These are phyloP conservation scores for Xylariales sp. DNA, from an alignment of 2,329 filamentous ascomycete genomes.

Conservation along the genomic window DNA sequence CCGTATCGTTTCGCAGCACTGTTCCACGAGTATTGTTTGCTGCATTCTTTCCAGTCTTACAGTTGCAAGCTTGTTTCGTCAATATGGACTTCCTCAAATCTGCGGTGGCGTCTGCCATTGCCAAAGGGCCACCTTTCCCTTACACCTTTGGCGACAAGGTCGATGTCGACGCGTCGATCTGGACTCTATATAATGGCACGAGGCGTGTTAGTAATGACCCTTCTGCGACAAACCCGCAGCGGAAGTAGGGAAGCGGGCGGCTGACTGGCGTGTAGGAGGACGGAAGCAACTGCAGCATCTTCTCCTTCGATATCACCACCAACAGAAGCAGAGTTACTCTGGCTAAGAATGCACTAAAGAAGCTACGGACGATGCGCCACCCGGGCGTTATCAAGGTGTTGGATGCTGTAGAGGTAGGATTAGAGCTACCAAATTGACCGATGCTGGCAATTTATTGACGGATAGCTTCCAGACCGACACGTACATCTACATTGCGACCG, in stretches of 20 bases:
- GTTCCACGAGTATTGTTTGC: too few species aligned
- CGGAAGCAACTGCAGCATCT: constrained; percentile 89
- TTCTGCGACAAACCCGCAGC: constrained; percentile 2
- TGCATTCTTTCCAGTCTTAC: too few species aligned
- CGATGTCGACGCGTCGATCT: constrained; percentile 89
- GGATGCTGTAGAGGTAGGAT: constrained; percentile 83
- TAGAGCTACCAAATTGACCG: not conserved
- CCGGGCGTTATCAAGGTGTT: constrained; percentile 91
- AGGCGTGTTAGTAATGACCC: constrained; percentile 60
- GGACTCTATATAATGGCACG: constrained; percentile 93
- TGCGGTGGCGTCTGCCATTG: constrained; percentile 92
- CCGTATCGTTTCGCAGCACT: too few species aligned
- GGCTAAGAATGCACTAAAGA: constrained; percentile 89
- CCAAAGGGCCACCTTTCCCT: constrained; percentile 87
- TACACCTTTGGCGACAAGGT: constrained; percentile 91
- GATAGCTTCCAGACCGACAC: constrained; percentile 67
- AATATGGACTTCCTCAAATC: constrained; percentile 99
- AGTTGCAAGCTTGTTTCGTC: too few species aligned
- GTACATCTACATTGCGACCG: constrained; percentile 94
- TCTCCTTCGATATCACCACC: constrained; percentile 83
- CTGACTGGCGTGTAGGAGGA: constrained; percentile 62
- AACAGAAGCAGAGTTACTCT: constrained; percentile 80
- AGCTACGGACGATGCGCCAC: constrained; percentile 86
- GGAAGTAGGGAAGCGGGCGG: not conserved
- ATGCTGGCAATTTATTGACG: too few species aligned